These are phyloP conservation scores for Gaeumannomyces sp. DNA, from an alignment of 2,329 filamentous ascomycete genomes.

Conservation along the genomic window DNA sequence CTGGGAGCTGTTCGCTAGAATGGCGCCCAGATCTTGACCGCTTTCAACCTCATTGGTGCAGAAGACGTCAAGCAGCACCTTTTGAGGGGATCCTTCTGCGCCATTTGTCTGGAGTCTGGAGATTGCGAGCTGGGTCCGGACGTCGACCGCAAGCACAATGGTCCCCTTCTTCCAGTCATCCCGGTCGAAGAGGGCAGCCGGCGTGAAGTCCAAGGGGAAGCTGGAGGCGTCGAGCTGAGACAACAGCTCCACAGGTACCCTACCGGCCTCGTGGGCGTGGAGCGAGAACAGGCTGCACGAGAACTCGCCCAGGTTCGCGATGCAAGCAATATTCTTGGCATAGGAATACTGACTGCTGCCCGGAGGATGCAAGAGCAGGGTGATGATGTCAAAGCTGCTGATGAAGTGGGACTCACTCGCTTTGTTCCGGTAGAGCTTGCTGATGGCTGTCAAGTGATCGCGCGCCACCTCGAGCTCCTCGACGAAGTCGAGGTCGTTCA, in stretches of 20 bases:
- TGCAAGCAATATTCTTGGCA: constrained; percentile 2
- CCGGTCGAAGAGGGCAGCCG: not conserved
- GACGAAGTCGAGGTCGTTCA: not conserved
- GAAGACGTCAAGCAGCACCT: not conserved
- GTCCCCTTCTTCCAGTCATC: not conserved
- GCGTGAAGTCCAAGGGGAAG: not conserved
- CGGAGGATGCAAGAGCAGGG: not conserved
- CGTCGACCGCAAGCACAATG: not conserved
- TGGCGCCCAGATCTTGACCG: not conserved
- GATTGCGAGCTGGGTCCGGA: constrained; percentile 7
- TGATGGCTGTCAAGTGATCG: not conserved
- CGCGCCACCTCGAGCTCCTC: not conserved
- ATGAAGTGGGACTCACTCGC: not conserved
- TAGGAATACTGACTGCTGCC: not conserved
- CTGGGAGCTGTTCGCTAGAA: not conserved
- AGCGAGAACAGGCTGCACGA: constrained; percentile 1
- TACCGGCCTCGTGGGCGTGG: too few relatives aligned
- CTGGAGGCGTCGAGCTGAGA: not conserved
- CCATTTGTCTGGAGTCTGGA: not conserved
- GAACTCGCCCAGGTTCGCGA: constrained; percentile 6
- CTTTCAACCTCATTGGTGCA: not conserved
- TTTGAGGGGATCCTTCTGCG: not conserved
- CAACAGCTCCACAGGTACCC: not conserved
- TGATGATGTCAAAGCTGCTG: not conserved
- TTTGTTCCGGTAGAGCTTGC: not conserved